Percentiles rank a stretch among this genome's conserved stretches.
phyloP scores from a whole-genome alignment of 805 yeast species.

The Wickerhamiella kurtzmanii region DNA sequence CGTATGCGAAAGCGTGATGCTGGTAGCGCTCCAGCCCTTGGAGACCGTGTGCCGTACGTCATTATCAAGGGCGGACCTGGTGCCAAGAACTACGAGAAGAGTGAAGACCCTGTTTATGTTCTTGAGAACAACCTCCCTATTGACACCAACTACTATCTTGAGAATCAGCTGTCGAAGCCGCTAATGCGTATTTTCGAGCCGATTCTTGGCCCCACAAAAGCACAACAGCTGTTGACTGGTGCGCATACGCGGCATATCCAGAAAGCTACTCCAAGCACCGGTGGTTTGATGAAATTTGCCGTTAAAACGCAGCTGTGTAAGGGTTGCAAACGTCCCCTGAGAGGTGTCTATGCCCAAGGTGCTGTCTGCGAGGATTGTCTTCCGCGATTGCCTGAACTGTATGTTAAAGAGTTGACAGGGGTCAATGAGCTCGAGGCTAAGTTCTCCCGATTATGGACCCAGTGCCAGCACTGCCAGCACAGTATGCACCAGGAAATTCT shows the following conservation, averaged over 20 bases:
- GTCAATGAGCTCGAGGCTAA: constrained; percentile 69
- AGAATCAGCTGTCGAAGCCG: constrained; percentile 87
- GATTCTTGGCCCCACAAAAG: constrained; percentile 72
- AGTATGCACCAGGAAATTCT: constrained; percentile 89
- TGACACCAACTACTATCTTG: constrained; percentile 86
- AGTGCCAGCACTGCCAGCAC: constrained; percentile 96
- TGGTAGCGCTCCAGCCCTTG: constrained; percentile 92
- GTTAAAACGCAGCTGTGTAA: constrained; percentile 70
- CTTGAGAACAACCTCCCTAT: constrained; percentile 85
- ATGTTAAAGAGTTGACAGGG: constrained; percentile 65
- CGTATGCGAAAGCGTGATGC: constrained; percentile 93
- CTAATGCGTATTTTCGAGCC: constrained; percentile 89
- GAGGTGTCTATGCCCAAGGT: constrained; percentile 40
- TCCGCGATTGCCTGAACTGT: constrained; percentile 58
- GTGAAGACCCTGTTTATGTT: constrained; percentile 92
- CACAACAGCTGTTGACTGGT: constrained; percentile 67
- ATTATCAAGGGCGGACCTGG: constrained; percentile 71
- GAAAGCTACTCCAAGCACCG: constrained; percentile 57
- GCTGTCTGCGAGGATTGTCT: constrained; percentile 70
- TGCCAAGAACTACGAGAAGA: constrained; percentile 78
- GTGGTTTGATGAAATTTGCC: constrained; percentile 86
- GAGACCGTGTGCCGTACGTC: constrained; percentile 97
- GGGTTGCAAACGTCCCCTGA: constrained; percentile 72
- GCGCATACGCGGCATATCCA: constrained; percentile 68
- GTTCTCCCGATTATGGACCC: constrained; percentile 89